phyloP scores from a whole-genome alignment of 164 flowering plant genomes.

The Aristolochia contorta region DNA sequence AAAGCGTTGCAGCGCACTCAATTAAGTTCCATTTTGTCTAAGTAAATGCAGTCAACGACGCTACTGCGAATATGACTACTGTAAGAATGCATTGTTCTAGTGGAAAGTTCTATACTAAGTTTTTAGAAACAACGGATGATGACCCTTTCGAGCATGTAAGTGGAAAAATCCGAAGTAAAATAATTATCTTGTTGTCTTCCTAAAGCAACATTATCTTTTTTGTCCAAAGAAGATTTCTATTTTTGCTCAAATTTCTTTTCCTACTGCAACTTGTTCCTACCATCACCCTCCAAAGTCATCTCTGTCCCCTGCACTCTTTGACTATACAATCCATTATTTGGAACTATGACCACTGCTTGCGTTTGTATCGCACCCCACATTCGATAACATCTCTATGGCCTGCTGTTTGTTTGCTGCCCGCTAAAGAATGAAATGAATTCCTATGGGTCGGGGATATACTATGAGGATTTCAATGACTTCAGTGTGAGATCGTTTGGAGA shows the following conservation, averaged over 20 bases:
- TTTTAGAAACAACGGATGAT: constrained; percentile 83
- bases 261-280: constrained; percentile 85
- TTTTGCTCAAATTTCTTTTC: constrained; percentile 2
- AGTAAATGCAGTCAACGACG: too few species aligned
- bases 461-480: too few species aligned
- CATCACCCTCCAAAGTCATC: constrained; percentile 88
- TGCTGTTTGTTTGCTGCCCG: neutral
- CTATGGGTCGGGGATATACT: too few species aligned
- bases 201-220: too few species aligned
- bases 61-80: too few species aligned
- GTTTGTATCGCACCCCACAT: constrained; percentile 83
- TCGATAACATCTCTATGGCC: constrained; percentile 44
- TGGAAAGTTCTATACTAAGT: too few species aligned
- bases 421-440: too few species aligned
- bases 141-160: constrained; percentile 93
- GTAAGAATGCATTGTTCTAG: too few species aligned
- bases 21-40: too few species aligned
- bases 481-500: too few species aligned
- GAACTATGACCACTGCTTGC: constrained; percentile 88
- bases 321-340: constrained; percentile 81
- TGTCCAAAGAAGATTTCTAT: neutral
- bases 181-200: too few species aligned
- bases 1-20: too few species aligned
- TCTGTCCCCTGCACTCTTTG: constrained; percentile 95
- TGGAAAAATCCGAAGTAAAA: neutral